These are phyloP conservation scores for Salix udensis DNA, from an alignment of 345 rosid genomes.

Conservation along the genomic window DNA sequence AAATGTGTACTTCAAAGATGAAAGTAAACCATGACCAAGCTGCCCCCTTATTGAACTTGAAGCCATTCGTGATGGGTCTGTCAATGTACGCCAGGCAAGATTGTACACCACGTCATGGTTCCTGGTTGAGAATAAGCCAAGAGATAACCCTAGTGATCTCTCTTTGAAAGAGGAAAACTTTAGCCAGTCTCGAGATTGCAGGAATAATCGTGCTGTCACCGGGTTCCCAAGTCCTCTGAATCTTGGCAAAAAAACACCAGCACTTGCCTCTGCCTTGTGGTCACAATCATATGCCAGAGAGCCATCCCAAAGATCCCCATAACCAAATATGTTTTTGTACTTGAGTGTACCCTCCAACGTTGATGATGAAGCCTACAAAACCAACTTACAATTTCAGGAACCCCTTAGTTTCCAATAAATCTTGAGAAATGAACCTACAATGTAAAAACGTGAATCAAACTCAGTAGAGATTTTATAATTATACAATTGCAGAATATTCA, in stretches of 20 bases:
- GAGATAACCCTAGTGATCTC: slow-evolving; percentile 74
- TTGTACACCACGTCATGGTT: slow-evolving; percentile 71
- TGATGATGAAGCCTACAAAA: slow-evolving; percentile 73
- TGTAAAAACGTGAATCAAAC: neutral
- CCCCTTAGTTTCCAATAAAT: neutral
- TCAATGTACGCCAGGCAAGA: slow-evolving; percentile 69
- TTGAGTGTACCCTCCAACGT: slow-evolving; percentile 75
- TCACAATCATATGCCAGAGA: slow-evolving; percentile 77
- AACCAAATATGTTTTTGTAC: slow-evolving; percentile 79
- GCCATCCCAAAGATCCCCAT: slow-evolving; percentile 92
- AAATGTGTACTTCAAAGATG: slow-evolving; percentile 71
- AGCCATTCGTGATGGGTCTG: slow-evolving; percentile 72
- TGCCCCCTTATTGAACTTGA: slow-evolving; percentile 71
- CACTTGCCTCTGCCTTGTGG: slow-evolving; percentile 72
- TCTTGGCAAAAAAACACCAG: slow-evolving; percentile 73
- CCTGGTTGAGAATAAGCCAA: slow-evolving; percentile 64
- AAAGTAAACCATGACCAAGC: slow-evolving; percentile 77
- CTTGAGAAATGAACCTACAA: neutral
- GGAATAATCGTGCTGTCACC: slow-evolving; percentile 57
- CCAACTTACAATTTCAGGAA: slow-evolving; percentile 18
- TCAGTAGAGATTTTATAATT: neutral
- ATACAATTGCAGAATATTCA: neutral
- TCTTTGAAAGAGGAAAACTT: slow-evolving; percentile 80
- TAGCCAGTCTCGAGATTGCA: slow-evolving; percentile 84
- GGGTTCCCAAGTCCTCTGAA: slow-evolving; percentile 59